Evolutionary conservation across 208 protist species (phyloP), one percentile per base, ranked within the genome.

Genomic region (Endotrypanum monterogeii): DNA sequence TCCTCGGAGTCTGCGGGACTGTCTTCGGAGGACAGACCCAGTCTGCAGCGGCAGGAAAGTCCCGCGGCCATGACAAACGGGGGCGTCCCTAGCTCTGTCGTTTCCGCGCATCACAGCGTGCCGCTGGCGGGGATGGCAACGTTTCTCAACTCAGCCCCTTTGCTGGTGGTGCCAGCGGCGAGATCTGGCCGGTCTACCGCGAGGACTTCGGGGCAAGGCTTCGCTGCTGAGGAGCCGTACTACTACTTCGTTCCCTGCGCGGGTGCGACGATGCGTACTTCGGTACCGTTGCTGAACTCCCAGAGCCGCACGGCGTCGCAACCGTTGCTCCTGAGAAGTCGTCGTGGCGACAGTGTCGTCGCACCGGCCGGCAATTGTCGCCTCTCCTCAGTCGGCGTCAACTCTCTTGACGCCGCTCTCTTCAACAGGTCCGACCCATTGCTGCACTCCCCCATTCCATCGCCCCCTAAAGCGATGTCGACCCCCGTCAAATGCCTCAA

Each of bases 311-410:
- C 61, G 14, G 68, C 57, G 51, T 74, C 75, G 1, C 68, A 51
- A 51, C 54, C 48, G 52, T 66, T 28, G 41, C 75, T 79, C 75
- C 57, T 63, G 58, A 69, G 68, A 39, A 70, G 68, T 55, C 69
- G 68, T 11, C 68, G 68, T 52, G 62, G 75, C 65, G 56, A 75
- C 25, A 70, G 70, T 39, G 82, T 50, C 3, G 69, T 75, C 28
- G 80, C 80, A 44, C 65, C 78, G 35, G 78, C 78, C 39, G 61
- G 63, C 67, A 65, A 39, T 71, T 77, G 63, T 55, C 66, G 57
- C 41, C 58, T 70, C 51, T 57, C 58, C 7, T 18, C 37, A 60
- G 48, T 18, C 63, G 60, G 61, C 37, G 32, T 44, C 46, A 67
- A 2, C 48, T 41, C 68, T 20, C 55, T 73, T 25, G 9, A 62